These are phyloP conservation scores for Aspergillus nanangensis DNA, from an alignment of 495 filamentous ascomycete genomes.

Conservation along the genomic window DNA sequence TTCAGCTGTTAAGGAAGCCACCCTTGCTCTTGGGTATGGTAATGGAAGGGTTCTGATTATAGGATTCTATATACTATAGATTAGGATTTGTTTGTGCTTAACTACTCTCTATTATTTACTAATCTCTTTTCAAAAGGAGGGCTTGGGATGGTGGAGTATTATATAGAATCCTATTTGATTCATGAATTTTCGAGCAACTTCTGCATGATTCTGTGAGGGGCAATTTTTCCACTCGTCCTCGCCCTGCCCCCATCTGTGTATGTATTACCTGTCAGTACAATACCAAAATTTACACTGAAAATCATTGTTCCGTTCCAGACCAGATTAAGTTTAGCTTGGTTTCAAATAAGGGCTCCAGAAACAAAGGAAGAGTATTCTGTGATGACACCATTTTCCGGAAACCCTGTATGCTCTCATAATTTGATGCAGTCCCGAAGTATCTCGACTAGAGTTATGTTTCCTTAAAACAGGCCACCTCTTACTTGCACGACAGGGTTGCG, in stretches of 20 bases:
- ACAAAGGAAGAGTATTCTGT: background rate
- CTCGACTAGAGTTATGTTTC: too few species aligned
- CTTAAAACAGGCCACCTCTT: too few species aligned
- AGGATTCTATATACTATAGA: slow-evolving; percentile 19
- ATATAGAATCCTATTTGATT: slow-evolving; percentile 1
- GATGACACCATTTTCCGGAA: slow-evolving; percentile 2
- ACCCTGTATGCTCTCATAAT: background rate
- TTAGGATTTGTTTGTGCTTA: slow-evolving; percentile 1
- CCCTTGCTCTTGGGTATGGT: slow-evolving; percentile 13
- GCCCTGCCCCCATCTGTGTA: too few species aligned
- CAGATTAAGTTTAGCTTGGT: background rate
- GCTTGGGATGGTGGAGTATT: slow-evolving; percentile 1
- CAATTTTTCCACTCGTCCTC: background rate
- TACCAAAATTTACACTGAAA: background rate
- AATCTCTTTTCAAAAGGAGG: slow-evolving; percentile 7
- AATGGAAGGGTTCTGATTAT: slow-evolving; percentile 24
- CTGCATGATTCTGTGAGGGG: background rate
- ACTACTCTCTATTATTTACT: slow-evolving; percentile 9
- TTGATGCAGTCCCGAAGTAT: too few species aligned
- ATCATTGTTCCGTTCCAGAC: slow-evolving; percentile 3
- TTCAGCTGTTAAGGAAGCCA: slow-evolving; percentile 8
- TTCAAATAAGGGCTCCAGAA: slow-evolving; percentile 1
- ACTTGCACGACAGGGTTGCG: too few species aligned
- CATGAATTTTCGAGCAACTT: slow-evolving; percentile 1
- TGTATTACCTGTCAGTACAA: background rate